phyloP scores from a whole-genome alignment of 805 yeast genomes.

The Metschnikowia henanensis region DNA sequence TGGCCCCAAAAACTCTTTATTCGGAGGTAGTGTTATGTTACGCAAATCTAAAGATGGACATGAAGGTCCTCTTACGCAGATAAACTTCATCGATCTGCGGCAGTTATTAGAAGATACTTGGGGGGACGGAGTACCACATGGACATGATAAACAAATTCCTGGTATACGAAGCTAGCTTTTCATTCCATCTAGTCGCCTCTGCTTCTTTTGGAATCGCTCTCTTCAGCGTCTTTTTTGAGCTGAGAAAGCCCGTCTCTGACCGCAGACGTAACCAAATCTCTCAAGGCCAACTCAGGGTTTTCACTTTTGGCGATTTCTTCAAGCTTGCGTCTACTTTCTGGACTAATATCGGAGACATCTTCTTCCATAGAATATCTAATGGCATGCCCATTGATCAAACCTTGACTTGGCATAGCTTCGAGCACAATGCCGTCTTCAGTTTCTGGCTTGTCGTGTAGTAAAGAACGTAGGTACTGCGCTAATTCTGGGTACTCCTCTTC shows the following conservation, averaged over 20 bases:
- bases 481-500: slow-evolving; percentile 86
- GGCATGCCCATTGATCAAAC: slow-evolving; percentile 45
- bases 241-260: slow-evolving; percentile 55
- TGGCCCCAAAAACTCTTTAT: too few species aligned
- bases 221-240: slow-evolving; percentile 26
- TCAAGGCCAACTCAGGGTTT: slow-evolving; percentile 76
- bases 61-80: too few species aligned
- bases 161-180: too few species aligned
- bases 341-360: slow-evolving; percentile 43
- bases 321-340: slow-evolving; percentile 59
- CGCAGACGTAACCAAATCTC: slow-evolving; percentile 63
- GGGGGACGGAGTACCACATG: too few species aligned
- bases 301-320: slow-evolving; percentile 76
- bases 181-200: slow-evolving; percentile 6
- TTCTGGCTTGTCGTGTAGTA: slow-evolving; percentile 33
- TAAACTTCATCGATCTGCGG: too few species aligned
- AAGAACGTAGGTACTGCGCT: slow-evolving; percentile 55
- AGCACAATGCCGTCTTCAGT: slow-evolving; percentile 17
- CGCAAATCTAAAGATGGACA: too few species aligned
- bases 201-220: slow-evolving; percentile 35
- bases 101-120: too few species aligned
- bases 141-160: too few species aligned
- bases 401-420: slow-evolving; percentile 36
- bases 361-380: slow-evolving; percentile 59
- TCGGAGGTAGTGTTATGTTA: too few species aligned